Evolutionary conservation across 1,284 basidiomycete genomes (phyloP), one percentile per base, ranked within the genome.

Genomic region (Xerocomus minutiporus): DNA sequence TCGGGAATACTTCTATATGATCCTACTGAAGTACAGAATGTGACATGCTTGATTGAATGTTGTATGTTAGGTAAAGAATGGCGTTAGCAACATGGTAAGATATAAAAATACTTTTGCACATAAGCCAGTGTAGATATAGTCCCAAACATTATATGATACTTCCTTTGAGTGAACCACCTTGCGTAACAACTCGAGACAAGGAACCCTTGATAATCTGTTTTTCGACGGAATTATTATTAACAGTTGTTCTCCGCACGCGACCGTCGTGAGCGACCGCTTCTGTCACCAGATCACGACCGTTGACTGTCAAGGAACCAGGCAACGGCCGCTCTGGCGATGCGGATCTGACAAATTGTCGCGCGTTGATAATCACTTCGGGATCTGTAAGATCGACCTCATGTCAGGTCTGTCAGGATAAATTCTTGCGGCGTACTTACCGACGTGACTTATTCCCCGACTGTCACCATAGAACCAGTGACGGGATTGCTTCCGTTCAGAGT

Each of bases 401-500:
- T 38, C 36, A 38, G 36, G 8, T 17, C n/a, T n/a, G 28, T 48
- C 15, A 43, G 35, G 42, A 38, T 45, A 12, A 39, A 38, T 51
- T 46, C 34, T 40, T 42, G 28, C 53, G 53, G 32, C 42, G 38
- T 48, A 58, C 72, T 52, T 59, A 82, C 82, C 76, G 45, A 79
- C 74, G 47, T 80, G 75, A 2, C 82, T 84, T 40, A 79, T 69
- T 5, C 82, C 80, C 50, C 82, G 78, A 46, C 69, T 70, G 55
- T 80, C 81, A 8, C 75, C 73, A 54, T 81, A 73, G 58, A 87
- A 83, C 86, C 87, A 87, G 57, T 87, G 82, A 57, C 86, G 79
- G 32, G 77, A 78, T 40, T 72, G 65, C 40, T 74, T 71, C 53
- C 75, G 69, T 54, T 82, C 77, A 2, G 81, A 83, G 58, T 73